Percentiles rank a stretch among this genome's conserved stretches.
phyloP scores from a whole-genome alignment of 2,329 filamentous ascomycete species.

The Phialophora verrucosa region DNA sequence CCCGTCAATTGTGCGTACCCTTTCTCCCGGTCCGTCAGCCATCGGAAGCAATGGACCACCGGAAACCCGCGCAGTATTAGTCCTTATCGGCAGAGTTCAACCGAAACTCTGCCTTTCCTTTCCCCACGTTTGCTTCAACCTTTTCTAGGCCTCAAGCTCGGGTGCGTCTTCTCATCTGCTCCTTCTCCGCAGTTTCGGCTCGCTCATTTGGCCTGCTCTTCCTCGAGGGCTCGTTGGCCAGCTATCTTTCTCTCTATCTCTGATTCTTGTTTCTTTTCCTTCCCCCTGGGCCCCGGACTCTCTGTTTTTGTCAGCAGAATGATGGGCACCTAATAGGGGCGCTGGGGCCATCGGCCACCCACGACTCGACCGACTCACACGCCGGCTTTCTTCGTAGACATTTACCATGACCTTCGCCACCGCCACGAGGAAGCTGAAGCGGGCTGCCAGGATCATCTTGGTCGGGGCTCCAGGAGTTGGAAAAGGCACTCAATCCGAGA shows the following conservation, averaged over 20 bases:
- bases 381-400: constrained; percentile 1
- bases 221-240: background rate
- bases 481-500: constrained; percentile 93
- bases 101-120: background rate
- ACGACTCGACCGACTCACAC: constrained; percentile 4
- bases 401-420: constrained; percentile 38
- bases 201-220: background rate
- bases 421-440: constrained; percentile 63
- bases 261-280: background rate
- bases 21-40: background rate
- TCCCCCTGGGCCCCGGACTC: background rate
- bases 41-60: background rate
- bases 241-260: background rate
- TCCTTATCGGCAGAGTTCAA: constrained; percentile 10
- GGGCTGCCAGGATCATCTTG: constrained; percentile 89
- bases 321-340: constrained; percentile 27
- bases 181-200: constrained; percentile 9
- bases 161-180: constrained; percentile 6
- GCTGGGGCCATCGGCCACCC: constrained; percentile 8
- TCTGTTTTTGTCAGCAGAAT: constrained; percentile 11
- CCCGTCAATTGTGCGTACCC: background rate
- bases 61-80: background rate
- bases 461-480: constrained; percentile 96
- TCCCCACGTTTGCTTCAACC: constrained; percentile 18
- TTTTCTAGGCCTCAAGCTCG: constrained; percentile 5